Evolutionary conservation across 208 protist genomes (phyloP).

Genomic region (Phytomonas francai): DNA sequence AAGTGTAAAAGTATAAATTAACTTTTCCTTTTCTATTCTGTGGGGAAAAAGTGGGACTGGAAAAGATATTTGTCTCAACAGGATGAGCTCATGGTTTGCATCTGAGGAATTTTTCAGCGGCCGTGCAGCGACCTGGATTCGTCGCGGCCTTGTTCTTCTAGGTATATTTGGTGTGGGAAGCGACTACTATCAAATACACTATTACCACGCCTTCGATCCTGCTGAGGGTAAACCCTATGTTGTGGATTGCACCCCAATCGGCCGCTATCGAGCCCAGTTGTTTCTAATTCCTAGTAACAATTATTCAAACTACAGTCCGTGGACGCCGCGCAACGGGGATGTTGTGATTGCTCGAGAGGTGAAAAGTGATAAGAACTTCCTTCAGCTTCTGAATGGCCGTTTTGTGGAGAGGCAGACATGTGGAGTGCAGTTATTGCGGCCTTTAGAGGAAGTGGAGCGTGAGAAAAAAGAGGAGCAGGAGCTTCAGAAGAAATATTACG

Average conservation of each 20-base stretch:
- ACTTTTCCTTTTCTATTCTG: constrained; percentile 12
- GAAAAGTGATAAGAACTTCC: constrained; percentile 47
- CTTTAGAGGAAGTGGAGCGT: constrained; percentile 40
- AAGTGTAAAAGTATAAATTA: not conserved
- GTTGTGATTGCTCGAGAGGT: constrained; percentile 70
- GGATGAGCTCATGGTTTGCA: constrained; percentile 80
- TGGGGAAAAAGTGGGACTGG: constrained; percentile 2
- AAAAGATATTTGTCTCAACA: constrained; percentile 1
- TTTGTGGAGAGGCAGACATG: constrained; percentile 81
- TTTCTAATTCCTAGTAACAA: constrained; percentile 68
- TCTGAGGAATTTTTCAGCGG: constrained; percentile 63
- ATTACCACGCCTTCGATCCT: constrained; percentile 70
- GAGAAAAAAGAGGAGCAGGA: constrained; percentile 13
- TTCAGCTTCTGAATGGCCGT: constrained; percentile 76
- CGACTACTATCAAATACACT: constrained; percentile 82
- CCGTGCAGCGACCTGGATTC: constrained; percentile 44
- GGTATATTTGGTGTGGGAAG: constrained; percentile 48
- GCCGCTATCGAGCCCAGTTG: constrained; percentile 59
- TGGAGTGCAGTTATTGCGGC: constrained; percentile 50
- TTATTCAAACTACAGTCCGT: constrained; percentile 81
- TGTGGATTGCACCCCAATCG: constrained; percentile 74
- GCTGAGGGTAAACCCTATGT: constrained; percentile 51
- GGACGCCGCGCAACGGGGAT: constrained; percentile 77
- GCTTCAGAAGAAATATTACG: constrained; percentile 7
- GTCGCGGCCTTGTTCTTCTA: constrained; percentile 50